Evolutionary conservation across 768 basidiomycete species (phyloP).

Genomic region (Hemileccinum impolitum): DNA sequence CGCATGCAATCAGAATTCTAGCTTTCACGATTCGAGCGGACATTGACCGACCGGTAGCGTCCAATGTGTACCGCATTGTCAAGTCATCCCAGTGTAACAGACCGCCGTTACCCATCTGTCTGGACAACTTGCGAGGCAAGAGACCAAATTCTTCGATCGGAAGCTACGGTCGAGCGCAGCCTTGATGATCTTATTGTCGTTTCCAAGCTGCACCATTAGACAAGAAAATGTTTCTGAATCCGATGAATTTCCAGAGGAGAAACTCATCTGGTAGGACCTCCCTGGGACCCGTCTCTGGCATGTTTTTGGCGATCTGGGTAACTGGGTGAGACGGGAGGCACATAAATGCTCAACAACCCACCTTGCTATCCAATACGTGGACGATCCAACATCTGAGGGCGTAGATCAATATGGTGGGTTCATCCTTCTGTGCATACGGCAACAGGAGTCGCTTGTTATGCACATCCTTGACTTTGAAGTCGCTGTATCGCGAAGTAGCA

Average conservation of each 20-base stretch:
- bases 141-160: not conserved
- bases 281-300: not conserved
- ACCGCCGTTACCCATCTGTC: conserved; percentile 3
- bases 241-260: not conserved
- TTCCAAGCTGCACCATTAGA: not conserved
- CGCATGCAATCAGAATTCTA: not conserved
- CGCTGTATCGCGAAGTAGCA: not conserved
- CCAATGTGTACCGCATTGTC: conserved; percentile 1
- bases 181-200: not conserved
- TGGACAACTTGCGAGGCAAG: conserved; percentile 1
- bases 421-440: not conserved
- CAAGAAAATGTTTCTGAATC: not conserved
- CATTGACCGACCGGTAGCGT: not conserved
- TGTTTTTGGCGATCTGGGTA: not conserved
- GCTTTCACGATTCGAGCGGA: not conserved
- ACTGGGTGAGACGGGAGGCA: not conserved
- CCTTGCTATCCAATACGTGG: not conserved
- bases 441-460: not conserved
- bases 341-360: not conserved
- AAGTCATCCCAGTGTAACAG: not conserved
- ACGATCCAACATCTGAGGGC: not conserved
- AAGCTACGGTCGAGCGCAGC: not conserved
- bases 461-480: not conserved
- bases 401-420: not conserved
- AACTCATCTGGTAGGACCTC: not conserved